These are phyloP conservation scores for Pelargonium citronellum DNA, from an alignment of 441 rosid species.

Conservation along the genomic window DNA sequence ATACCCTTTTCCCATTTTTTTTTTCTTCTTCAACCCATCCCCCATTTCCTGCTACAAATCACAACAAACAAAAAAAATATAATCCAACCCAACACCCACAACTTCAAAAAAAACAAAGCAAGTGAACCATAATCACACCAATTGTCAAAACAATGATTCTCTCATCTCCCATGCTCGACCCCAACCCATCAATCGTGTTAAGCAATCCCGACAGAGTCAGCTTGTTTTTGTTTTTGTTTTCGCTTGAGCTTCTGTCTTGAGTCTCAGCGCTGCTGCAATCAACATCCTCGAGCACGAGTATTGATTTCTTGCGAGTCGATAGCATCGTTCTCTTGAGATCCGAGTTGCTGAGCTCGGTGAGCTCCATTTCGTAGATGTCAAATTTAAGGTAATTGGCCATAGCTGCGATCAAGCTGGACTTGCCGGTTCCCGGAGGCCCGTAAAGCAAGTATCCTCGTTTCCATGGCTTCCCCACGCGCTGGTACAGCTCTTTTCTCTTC, in stretches of 20 bases:
- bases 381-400: constrained; percentile 67
- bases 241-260: background rate
- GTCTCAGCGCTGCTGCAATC: constrained; percentile 33
- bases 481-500: constrained; percentile 43
- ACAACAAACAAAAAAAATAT: too few relatives aligned
- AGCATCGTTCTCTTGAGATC: constrained; percentile 39
- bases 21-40: too few relatives aligned
- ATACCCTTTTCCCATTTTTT: too few relatives aligned
- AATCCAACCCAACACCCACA: too few relatives aligned
- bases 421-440: constrained; percentile 68
- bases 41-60: too few relatives aligned
- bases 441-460: constrained; percentile 60
- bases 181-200: constrained; percentile 61
- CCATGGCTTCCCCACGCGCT: constrained; percentile 61
- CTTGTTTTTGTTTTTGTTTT: constrained; percentile 8
- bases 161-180: constrained; percentile 74
- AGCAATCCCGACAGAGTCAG: constrained; percentile 50
- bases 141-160: constrained; percentile 58
- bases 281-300: constrained; percentile 63
- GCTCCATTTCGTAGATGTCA: constrained; percentile 58
- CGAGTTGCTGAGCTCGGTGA: constrained; percentile 34
- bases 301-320: constrained; percentile 54
- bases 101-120: too few relatives aligned
- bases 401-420: constrained; percentile 69
- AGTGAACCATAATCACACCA: too few relatives aligned